Conservation (phyloP, 257 asterid species). For the Solanum clarkiae region DNA sequence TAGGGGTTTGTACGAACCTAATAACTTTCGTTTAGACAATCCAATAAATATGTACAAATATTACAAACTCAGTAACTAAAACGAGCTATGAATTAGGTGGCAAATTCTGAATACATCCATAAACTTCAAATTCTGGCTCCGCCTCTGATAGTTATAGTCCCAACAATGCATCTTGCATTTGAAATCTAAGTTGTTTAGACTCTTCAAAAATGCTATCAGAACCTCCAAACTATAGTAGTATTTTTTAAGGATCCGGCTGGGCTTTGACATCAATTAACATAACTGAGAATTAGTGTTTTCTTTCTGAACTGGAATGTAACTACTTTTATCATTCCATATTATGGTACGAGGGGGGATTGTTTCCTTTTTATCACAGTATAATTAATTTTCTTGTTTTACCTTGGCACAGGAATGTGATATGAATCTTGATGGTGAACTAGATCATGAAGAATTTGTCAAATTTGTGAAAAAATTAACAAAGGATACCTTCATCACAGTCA, state of each 20-base stretch:
- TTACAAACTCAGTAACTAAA: neutral
- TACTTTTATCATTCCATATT: neutral
- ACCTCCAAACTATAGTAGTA: neutral
- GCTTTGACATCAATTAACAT: neutral
- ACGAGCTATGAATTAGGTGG: neutral
- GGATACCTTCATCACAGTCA: conserved; percentile 54
- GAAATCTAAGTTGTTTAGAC: neutral
- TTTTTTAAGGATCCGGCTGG: neutral
- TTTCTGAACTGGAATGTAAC: neutral
- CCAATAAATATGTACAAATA: neutral
- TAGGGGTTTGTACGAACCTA: accelerated
- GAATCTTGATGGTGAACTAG: conserved; percentile 69
- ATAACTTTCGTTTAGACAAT: neutral
- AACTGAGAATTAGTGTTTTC: neutral
- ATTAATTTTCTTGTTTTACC: neutral
- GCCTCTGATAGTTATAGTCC: neutral
- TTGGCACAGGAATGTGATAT: conserved; percentile 54
- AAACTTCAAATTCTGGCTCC: neutral
- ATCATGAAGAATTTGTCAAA: conserved; percentile 59
- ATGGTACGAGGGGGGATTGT: neutral
- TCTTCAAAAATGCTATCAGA: neutral
- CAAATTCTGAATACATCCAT: neutral
- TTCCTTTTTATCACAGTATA: neutral
- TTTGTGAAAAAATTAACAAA: conserved; percentile 50
- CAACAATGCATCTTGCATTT: neutral